Evolutionary conservation across 257 asterid species (phyloP), one percentile per base, ranked within the genome.

Genomic region (Echites panduratus): DNA sequence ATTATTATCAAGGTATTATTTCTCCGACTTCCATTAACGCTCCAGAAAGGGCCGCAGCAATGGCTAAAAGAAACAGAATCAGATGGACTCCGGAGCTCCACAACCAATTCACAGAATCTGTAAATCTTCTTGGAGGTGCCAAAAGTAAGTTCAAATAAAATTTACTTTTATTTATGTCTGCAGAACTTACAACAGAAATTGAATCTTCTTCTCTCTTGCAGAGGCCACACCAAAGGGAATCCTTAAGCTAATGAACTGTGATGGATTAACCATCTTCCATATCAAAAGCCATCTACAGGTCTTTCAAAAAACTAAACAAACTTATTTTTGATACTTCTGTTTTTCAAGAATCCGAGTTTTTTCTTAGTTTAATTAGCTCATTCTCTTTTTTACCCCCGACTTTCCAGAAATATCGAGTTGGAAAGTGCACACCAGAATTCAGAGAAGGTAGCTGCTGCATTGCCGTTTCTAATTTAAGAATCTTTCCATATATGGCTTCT

Each of bases 211-310:
- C 29, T 70, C 20, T 62, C 75, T 19, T 78, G 82, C 82, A 94
- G 98, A 86, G 86, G 97, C 98, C 50, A 94, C 98, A 47, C 98
- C 98, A 10, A 94, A 94, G 84, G 93, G 88, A n/a, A 87, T 94
- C 72, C 87, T 94, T 12, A 94, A 80, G 83, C 77, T 94, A 81
- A 94, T 94, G 98, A 90, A 86, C 35, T 73, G 89, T 32, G 96
- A 88, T 57, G 89, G 97, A 38, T 87, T 91, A 61, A 91, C 97
- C 45, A 91, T 94, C 68, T 87, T 88, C 73, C 98, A 94, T 82
- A 91, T 94, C 72, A 94, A 94, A 80, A 91, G 97, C 86, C 98
- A 94, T 82, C 79, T 94, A 76, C 98, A 93, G 95, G 98, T 93
- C 26, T 19, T 20, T 9, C 27, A 71, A 66, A 61, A 57, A 65